Evolutionary conservation across 306 rosid genomes (phyloP).

Genomic region (Mimosa bimucronata): DNA sequence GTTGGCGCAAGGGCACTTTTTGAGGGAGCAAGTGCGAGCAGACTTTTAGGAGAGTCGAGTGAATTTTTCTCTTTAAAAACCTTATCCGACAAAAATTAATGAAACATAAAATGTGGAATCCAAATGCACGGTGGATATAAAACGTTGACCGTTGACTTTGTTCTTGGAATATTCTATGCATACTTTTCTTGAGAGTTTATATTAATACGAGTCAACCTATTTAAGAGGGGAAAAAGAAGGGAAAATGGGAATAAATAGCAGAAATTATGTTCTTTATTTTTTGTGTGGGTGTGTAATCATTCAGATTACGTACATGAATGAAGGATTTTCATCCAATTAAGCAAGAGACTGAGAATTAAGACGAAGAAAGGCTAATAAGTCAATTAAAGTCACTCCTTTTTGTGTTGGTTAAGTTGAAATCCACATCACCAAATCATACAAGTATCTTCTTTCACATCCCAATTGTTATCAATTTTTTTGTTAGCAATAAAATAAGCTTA

Average conservation of each 20-base stretch:
- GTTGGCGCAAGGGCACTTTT: background rate
- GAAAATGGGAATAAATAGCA: background rate
- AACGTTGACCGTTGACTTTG: background rate
- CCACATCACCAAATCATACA: conserved; percentile 4
- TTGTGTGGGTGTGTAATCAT: background rate
- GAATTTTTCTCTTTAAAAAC: background rate
- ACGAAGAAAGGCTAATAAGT: background rate
- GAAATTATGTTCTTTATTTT: background rate
- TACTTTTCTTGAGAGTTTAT: conserved; percentile 1
- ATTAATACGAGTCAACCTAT: background rate
- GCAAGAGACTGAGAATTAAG: background rate
- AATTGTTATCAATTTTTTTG: background rate
- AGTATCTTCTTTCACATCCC: background rate
- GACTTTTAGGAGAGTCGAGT: background rate
- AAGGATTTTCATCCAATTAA: background rate
- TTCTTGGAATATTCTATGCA: conserved; percentile 1
- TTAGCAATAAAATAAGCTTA: background rate
- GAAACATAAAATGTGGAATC: background rate
- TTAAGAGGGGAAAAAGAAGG: too few species aligned
- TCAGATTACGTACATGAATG: background rate
- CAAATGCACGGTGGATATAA: background rate
- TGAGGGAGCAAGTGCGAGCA: background rate
- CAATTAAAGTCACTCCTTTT: conserved; percentile 3
- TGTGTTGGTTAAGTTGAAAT: background rate
- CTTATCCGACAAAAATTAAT: background rate